These are phyloP conservation scores for Blepharisma undulans DNA, from an alignment of 169 alveolate genomes.

Conservation along the genomic window DNA sequence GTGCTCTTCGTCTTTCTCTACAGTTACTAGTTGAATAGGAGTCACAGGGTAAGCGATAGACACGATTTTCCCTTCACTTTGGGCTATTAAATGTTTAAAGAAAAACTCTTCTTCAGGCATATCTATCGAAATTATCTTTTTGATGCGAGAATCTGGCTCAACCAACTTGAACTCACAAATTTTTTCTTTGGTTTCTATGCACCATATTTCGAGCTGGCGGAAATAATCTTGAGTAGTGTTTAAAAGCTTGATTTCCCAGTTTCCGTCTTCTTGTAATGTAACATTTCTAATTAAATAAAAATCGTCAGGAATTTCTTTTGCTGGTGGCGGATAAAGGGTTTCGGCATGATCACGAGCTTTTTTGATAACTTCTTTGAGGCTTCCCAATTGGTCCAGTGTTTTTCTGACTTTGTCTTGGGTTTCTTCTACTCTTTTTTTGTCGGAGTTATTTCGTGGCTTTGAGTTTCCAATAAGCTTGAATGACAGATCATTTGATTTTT, in stretches of 20 bases:
- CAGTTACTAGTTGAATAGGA: too few relatives aligned
- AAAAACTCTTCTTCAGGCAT: neutral
- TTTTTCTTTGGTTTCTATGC: neutral
- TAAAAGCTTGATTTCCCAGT: neutral
- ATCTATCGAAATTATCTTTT: too few relatives aligned
- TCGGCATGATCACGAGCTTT: neutral
- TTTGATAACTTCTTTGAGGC: neutral
- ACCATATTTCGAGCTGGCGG: neutral
- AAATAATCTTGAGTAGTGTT: neutral
- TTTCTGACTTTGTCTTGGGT: neutral
- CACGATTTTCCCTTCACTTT: neutral
- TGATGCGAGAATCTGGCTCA: neutral
- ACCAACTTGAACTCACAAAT: neutral
- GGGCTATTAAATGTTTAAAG: neutral
- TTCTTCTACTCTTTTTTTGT: neutral
- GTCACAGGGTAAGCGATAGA: neutral
- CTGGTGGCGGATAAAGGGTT: neutral
- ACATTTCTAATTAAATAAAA: too few relatives aligned
- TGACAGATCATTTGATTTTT: neutral
- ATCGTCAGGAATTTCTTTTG: neutral
- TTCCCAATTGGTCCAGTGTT: neutral
- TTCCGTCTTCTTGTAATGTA: neutral
- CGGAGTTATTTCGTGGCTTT: neutral
- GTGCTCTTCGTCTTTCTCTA: too few relatives aligned
- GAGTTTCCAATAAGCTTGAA: neutral